Base-by-base conservation (phyloP, 441 rosid species). In the Raphanus hybrid region DNA sequence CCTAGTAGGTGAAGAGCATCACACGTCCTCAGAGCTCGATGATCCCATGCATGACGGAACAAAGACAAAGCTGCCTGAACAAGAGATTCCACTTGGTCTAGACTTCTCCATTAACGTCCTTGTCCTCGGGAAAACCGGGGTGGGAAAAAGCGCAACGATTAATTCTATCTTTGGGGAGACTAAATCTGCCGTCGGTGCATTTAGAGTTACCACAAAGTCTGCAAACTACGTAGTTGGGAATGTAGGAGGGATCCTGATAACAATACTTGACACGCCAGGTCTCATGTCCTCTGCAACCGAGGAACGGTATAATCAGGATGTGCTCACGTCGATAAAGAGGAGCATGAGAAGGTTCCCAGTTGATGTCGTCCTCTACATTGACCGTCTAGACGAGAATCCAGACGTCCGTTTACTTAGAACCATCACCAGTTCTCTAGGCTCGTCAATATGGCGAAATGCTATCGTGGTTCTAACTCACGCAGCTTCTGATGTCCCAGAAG, bases 61-160 rank as follows among this genome's bases (percentile, higher is more conserved):
- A 29, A 29, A 29, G 34, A 29, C 34, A 29, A 29, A 29, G 34
- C 34, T 29, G 34, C 34, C 34, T 29, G 34, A 4, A 29, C 34
- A 29, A 29, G 34, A 29, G 34, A 1, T 29, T 29, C 34, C 34
- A 0, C 34, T 29, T 29, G 34, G 34, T 29, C 34, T 29, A 3
- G 34, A 29, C 34, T 29, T 29, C 0, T 3, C 34, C 34, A 29
- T 29, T 29, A 29, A 29, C 34, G 34, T 29, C 34, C 34, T 29
- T 29, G 34, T 29, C 5, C 4, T 29, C 5, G 34, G 34, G 34
- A 29, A 29, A 29, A 29, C 92, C 11, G 97, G 99, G 10, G 99
- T 90, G 15, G 97, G 98, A 12, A 92, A 94, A 82, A 94, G 99
- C 82, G 94, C 99, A 15, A 92, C 94, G 14, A 65, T 92, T 75